Conservation (phyloP, 345 rosid species). For the Salix brachista region DNA sequence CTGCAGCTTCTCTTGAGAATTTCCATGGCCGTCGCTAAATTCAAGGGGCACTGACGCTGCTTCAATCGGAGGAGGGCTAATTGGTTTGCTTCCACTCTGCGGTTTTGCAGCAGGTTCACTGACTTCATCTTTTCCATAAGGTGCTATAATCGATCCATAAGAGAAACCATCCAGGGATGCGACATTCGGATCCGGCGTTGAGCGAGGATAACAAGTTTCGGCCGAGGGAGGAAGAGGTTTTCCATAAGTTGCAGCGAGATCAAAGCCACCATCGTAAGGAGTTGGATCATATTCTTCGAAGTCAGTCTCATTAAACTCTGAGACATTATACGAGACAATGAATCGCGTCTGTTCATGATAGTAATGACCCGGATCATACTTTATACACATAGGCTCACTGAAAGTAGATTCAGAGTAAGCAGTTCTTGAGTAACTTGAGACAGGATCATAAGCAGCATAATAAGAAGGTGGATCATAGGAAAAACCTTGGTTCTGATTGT, state of each 20-base stretch:
- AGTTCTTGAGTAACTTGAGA: conserved; percentile 6
- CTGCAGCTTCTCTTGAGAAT: neutral
- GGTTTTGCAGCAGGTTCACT: conserved; percentile 21
- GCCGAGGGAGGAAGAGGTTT: conserved; percentile 60
- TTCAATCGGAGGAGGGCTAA: conserved; percentile 5
- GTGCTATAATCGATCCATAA: conserved; percentile 27
- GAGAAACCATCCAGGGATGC: conserved; percentile 20
- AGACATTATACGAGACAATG: conserved; percentile 37
- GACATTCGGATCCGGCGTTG: conserved; percentile 13
- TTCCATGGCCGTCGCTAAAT: neutral
- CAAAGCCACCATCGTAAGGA: conserved; percentile 75
- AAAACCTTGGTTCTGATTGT: neutral
- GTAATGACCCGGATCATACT: conserved; percentile 22
- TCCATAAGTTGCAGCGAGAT: conserved; percentile 53
- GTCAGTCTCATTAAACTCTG: conserved; percentile 37
- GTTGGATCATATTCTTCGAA: conserved; percentile 73
- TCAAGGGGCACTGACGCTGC: conserved; percentile 1
- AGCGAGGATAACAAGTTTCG: conserved; percentile 54
- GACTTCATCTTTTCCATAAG: conserved; percentile 25
- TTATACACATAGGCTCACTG: conserved; percentile 35
- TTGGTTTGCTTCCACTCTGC: conserved; percentile 19
- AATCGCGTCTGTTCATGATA: conserved; percentile 31
- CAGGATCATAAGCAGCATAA: conserved; percentile 13
- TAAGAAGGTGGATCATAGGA: conserved; percentile 7
- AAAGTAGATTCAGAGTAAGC: conserved; percentile 45